A percentile compares a stretch with the other conserved stretches of the same genome.
phyloP scores from a whole-genome alignment of 208 protist species.

The Lotmaria passim region DNA sequence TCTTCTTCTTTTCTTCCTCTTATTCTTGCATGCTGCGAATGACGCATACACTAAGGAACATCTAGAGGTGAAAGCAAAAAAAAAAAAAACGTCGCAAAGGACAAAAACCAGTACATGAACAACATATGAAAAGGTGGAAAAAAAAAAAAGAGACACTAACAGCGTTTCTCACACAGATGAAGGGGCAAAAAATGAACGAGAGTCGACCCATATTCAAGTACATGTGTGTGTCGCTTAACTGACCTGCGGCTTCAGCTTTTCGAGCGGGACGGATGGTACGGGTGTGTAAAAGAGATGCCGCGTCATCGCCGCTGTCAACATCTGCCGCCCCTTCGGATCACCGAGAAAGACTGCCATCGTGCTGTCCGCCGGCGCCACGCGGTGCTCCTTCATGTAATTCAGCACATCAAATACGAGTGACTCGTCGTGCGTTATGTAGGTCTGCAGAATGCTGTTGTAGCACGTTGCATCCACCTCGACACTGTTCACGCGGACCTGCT shows the following conservation, averaged over 20 bases:
- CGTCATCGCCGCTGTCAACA: slow-evolving; percentile 47
- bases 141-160: too few relatives aligned
- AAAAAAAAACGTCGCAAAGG: too few relatives aligned
- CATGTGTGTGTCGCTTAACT: too few relatives aligned
- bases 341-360: slow-evolving; percentile 82
- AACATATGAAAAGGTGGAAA: too few relatives aligned
- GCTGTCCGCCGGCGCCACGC: slow-evolving; percentile 52
- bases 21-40: too few relatives aligned
- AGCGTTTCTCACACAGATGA: too few relatives aligned
- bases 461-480: slow-evolving; percentile 52
- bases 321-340: slow-evolving; percentile 49
- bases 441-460: slow-evolving; percentile 86
- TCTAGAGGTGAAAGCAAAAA: too few relatives aligned
- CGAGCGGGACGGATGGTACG: slow-evolving; percentile 9
- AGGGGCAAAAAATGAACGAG: too few relatives aligned
- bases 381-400: slow-evolving; percentile 76
- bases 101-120: too few relatives aligned
- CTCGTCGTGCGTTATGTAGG: slow-evolving; percentile 56
- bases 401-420: slow-evolving; percentile 80
- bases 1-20: too few relatives aligned
- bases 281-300: slow-evolving; percentile 38
- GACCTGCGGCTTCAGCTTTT: slow-evolving; percentile 7
- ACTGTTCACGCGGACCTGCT: slow-evolving; percentile 77
- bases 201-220: too few relatives aligned
- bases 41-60: too few relatives aligned